Evolutionary conservation across 495 filamentous ascomycete species (phyloP).

Genomic region (Podospora comata): DNA sequence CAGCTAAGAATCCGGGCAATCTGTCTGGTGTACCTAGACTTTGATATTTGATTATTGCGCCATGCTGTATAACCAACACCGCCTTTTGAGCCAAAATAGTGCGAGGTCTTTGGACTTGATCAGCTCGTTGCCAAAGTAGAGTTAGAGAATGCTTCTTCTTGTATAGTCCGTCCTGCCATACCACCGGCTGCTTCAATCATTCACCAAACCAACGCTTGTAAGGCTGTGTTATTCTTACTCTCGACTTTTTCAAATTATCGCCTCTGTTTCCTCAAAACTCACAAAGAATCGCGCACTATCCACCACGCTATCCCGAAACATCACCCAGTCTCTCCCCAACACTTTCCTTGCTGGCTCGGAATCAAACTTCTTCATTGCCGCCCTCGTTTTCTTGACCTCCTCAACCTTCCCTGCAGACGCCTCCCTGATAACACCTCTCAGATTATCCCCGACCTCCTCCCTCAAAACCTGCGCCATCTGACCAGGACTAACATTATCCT

Average conservation of each 20-base stretch:
- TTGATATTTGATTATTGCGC: too few relatives aligned
- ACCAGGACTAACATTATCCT: slow-evolving; percentile 26
- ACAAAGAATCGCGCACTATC: slow-evolving; percentile 31
- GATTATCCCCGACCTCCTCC: slow-evolving; percentile 30
- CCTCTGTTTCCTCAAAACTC: not conserved
- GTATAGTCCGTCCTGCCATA: too few relatives aligned
- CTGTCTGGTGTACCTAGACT: too few relatives aligned
- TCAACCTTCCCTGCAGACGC: slow-evolving; percentile 26
- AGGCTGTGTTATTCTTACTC: too few relatives aligned
- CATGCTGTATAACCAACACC: too few relatives aligned
- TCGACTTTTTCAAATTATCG: not conserved
- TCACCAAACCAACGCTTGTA: too few relatives aligned
- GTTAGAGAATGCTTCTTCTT: too few relatives aligned
- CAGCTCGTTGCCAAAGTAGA: too few relatives aligned
- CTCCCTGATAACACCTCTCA: slow-evolving; percentile 24
- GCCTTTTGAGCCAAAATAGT: too few relatives aligned
- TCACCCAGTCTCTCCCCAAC: slow-evolving; percentile 34
- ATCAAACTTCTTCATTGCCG: slow-evolving; percentile 27
- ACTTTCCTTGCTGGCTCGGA: slow-evolving; percentile 17
- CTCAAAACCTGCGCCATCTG: slow-evolving; percentile 34
- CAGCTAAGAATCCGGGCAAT: too few relatives aligned
- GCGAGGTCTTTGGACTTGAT: too few relatives aligned
- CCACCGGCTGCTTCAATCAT: too few relatives aligned
- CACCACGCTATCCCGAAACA: slow-evolving; percentile 34
- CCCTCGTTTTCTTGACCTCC: slow-evolving; percentile 15